These are phyloP conservation scores for Paraconiothyrium brasiliense DNA, from an alignment of 2,329 filamentous ascomycete species.

Conservation along the genomic window DNA sequence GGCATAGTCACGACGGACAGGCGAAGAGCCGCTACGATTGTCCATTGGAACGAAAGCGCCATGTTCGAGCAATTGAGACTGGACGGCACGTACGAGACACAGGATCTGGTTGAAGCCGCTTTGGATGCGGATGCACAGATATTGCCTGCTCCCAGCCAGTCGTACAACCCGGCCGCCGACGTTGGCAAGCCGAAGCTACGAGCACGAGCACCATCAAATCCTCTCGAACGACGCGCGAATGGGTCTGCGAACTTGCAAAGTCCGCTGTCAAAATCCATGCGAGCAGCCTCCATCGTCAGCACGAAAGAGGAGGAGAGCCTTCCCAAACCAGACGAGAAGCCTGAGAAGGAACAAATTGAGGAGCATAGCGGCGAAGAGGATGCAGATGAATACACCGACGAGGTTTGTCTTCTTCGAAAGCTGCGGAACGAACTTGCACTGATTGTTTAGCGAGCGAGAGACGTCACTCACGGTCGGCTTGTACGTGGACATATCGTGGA, in stretches of 20 bases:
- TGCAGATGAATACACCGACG: constrained; percentile 71
- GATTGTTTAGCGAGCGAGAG: constrained; percentile 69
- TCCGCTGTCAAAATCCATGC: constrained; percentile 48
- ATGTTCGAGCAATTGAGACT: constrained; percentile 65
- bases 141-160: constrained; percentile 36
- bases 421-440: constrained; percentile 14
- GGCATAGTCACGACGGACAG: constrained; percentile 91
- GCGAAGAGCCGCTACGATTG: constrained; percentile 51
- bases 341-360: constrained; percentile 27
- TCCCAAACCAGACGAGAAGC: constrained; percentile 30
- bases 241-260: constrained; percentile 38
- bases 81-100: constrained; percentile 54
- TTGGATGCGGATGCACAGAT: constrained; percentile 48
- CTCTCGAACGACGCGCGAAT: constrained; percentile 42
- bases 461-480: constrained; percentile 90
- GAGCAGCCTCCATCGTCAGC: constrained; percentile 46
- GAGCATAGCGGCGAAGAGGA: constrained; percentile 24
- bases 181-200: constrained; percentile 38
- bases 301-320: constrained; percentile 41
- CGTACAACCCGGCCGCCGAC: constrained; percentile 38
- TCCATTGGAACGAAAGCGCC: constrained; percentile 79
- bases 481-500: constrained; percentile 96
- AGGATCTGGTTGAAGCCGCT: constrained; percentile 39
- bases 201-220: constrained; percentile 35
- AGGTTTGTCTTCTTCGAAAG: constrained; percentile 50